phyloP scores from a whole-genome alignment of 768 basidiomycete genomes.

The Boletus subcaerulescens region DNA sequence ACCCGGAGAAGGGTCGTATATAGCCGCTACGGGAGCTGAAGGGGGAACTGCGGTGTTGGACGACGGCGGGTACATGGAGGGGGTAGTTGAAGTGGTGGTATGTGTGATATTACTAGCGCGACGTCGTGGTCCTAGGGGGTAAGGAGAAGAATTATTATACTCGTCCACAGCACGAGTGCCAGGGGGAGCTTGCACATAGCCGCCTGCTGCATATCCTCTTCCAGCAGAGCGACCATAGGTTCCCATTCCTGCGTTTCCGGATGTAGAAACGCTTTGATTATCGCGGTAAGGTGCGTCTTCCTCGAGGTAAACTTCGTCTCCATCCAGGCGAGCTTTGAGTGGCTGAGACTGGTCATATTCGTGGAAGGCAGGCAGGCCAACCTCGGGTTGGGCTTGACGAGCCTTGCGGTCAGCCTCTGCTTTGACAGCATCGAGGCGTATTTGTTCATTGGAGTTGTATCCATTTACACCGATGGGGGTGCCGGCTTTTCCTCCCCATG shows the following conservation, averaged over 20 bases:
- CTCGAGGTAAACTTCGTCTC: constrained; percentile 56
- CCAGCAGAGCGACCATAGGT: constrained; percentile 33
- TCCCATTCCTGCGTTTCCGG: constrained; percentile 23
- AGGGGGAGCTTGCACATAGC: constrained; percentile 61
- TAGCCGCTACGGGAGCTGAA: constrained; percentile 5
- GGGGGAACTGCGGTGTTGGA: constrained; percentile 23
- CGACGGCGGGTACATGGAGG: constrained; percentile 35
- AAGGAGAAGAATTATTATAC: constrained; percentile 55
- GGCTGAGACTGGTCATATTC: constrained; percentile 64
- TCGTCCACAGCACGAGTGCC: constrained; percentile 75
- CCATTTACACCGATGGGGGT: constrained; percentile 26
- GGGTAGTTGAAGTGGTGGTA: constrained; percentile 40
- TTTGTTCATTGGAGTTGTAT: constrained; percentile 49
- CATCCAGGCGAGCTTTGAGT: constrained; percentile 56
- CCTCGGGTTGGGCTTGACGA: constrained; percentile 53
- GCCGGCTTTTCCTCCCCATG: constrained; percentile 37
- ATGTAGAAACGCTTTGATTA: constrained; percentile 22
- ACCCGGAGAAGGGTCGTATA: constrained; percentile 20
- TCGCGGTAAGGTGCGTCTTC: constrained; percentile 40
- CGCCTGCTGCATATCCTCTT: constrained; percentile 42
- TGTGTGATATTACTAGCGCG: constrained; percentile 40
- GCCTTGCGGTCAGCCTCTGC: constrained; percentile 85
- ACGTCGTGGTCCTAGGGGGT: constrained; percentile 43
- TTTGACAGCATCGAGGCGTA: constrained; percentile 82
- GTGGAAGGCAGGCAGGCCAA: constrained; percentile 71